Conservation (phyloP, 441 rosid genomes). For the Geranium incanum region DNA sequence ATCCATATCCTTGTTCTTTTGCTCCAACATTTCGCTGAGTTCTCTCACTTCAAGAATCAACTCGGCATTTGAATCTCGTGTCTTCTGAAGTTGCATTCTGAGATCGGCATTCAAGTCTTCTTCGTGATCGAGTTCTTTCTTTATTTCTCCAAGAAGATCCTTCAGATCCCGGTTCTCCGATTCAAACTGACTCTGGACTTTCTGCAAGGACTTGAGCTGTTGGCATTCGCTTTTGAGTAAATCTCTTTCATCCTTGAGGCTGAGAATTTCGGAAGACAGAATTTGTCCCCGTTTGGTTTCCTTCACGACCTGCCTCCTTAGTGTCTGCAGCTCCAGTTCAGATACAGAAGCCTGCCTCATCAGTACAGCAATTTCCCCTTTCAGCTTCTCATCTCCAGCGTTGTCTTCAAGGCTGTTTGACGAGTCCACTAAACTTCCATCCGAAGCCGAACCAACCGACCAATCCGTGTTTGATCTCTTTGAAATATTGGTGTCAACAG, state of each 20-base stretch:
- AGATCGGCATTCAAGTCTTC: constrained; percentile 63
- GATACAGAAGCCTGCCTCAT: constrained; percentile 63
- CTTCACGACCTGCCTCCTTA: constrained; percentile 77
- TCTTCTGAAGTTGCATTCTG: constrained; percentile 62
- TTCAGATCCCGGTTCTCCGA: constrained; percentile 43
- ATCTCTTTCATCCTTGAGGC: constrained; percentile 65
- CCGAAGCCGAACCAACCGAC: constrained; percentile 73
- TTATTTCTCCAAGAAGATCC: constrained; percentile 50
- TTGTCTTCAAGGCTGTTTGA: constrained; percentile 52
- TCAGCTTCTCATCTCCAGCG: constrained; percentile 60
- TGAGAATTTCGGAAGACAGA: constrained; percentile 50
- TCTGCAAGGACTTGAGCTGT: constrained; percentile 39
- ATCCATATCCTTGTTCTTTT: constrained; percentile 42
- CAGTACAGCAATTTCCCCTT: constrained; percentile 46
- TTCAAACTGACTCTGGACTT: constrained; percentile 38
- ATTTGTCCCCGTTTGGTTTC: constrained; percentile 78
- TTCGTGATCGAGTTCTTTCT: constrained; percentile 62
- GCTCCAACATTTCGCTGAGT: constrained; percentile 58
- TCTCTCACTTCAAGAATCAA: constrained; percentile 68
- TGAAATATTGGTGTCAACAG: constrained; percentile 22
- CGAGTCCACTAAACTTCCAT: constrained; percentile 48
- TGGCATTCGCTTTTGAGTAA: constrained; percentile 38
- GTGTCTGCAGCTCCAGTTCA: constrained; percentile 74
- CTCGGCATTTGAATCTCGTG: constrained; percentile 67
- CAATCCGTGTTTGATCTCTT: constrained; percentile 45